Base-by-base conservation (phyloP, 1,139 yeast genomes). In the Magnusiomyces suaveolens region DNA sequence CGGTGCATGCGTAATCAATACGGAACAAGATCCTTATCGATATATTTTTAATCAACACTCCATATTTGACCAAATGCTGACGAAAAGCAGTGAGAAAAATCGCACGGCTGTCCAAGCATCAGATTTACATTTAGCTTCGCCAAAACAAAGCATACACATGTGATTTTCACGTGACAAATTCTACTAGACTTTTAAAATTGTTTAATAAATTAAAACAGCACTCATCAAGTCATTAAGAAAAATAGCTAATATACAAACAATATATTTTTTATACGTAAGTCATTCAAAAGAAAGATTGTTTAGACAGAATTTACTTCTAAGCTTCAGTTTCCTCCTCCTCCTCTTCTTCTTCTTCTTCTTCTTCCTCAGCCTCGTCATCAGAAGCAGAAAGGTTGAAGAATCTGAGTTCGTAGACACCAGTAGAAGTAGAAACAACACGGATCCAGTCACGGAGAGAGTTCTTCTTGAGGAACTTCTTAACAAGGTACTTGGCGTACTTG, bases 401-500 rank as follows among this genome's bases (percentile, higher is more conserved):
- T 79, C 94, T 90, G 81, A 94, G 86, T 77, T 87, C 88, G 88
- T 92, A 94, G 76, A 83, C 84, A 85, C 92, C 89, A 78, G 87
- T 88, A 81, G 89, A 85, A 73, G 87, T 83, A 67, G 98, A 87
- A 68, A 92, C 96, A 73, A 94, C 92, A 84, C 98, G 94, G 79
- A 94, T 89, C 98, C 98, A 92, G 82, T 92, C 98, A 61, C 75
- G 71, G 81, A 90, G 87, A 80, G 87, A 95, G 94, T 89, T 88
- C 88, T 92, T 92, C 96, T 92, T 92, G 79, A 92, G 87, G 94
- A 88, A 92, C 84, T 95, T 90, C 89, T 92, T 92, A 73, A 97
- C 87, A 76, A 92, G 82, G 92, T 90, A 92, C 83, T 92, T 92
- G 77, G 89, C 86, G 95, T 92, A 92, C 82, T 94, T 92, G 80